Evolutionary conservation across 345 rosid genomes (phyloP), one percentile per base, ranked within the genome.

Genomic region (Hypericum perforatum): DNA sequence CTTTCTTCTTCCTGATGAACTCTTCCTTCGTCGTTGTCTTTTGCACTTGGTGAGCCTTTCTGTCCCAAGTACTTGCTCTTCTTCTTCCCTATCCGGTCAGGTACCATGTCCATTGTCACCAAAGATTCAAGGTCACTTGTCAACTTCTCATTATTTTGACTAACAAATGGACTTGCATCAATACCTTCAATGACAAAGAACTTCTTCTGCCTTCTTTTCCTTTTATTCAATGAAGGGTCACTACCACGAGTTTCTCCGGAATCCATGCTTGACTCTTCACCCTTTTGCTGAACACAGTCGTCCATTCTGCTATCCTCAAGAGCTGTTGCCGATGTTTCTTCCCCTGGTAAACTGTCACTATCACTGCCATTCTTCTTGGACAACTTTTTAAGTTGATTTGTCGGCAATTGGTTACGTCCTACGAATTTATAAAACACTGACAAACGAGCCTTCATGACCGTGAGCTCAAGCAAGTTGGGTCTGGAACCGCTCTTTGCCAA

Each of bases 41-140:
- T 53, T 59, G 65, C 74, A 57, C 15, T 22, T 39, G 48, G 61
- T 14, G 16, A 14, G 60, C 60, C 57, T 49, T 63, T 76, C 7
- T 52, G 51, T 52, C 43, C 85, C 73, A 49, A 69, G 52, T 73
- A 84, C 76, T 69, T 84, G 73, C 94, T 84, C 76, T 70, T 81
- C 73, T 67, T 84, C 62, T 88, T 71, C 55, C 72, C 76, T 69
- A 88, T 79, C 41, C 64, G 58, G 29, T 73, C 85, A 41, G 60
- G 62, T 57, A 70, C 59, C 49, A 46, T 71, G n/a, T 57, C 68
- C 7, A 14, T 13, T 14, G 49, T 57, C 39, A 7, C 29, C 46
- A 57, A 56, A 63, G 67, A 50, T 7, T 45, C 50, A 12, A 44
- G 7, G 7, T 40, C 16, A 16, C 36, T 14, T 9, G 8, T 5